These are phyloP conservation scores for Lasiodiplodia sp. DNA, from an alignment of 2,329 filamentous ascomycete genomes.

Conservation along the genomic window DNA sequence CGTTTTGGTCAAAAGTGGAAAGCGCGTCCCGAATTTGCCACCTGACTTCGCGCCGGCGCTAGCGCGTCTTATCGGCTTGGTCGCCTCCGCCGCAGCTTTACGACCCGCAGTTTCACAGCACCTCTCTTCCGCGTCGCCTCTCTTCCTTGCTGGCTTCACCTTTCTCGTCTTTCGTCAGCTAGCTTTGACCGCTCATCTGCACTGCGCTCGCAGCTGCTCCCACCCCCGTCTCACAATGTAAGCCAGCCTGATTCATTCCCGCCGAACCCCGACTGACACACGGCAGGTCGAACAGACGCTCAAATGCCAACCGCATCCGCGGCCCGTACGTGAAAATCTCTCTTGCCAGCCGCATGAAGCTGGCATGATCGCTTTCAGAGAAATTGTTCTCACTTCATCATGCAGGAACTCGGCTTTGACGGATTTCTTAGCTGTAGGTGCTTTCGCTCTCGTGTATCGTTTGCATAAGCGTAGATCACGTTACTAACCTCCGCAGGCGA, in stretches of 20 bases:
- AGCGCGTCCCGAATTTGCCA: slow-evolving; percentile 25
- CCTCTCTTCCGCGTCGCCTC: background rate
- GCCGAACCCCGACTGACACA: slow-evolving; percentile 3
- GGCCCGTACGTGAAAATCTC: slow-evolving; percentile 57
- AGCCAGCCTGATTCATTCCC: background rate
- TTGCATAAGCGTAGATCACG: background rate
- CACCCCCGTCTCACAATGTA: slow-evolving; percentile 3
- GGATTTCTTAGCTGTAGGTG: slow-evolving; percentile 69
- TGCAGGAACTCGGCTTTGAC: slow-evolving; percentile 68
- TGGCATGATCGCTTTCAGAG: background rate
- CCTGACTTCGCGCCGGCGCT: slow-evolving; percentile 29
- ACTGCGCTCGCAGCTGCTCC: background rate
- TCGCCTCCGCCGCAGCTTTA: slow-evolving; percentile 15
- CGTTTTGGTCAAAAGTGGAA: background rate
- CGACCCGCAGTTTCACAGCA: slow-evolving; percentile 16
- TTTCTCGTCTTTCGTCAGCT: background rate
- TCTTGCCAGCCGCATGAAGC: background rate
- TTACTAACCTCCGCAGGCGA: slow-evolving; percentile 56
- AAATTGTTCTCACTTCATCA: background rate
- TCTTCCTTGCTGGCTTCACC: background rate
- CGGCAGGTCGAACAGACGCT: slow-evolving; percentile 38
- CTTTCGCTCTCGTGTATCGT: background rate
- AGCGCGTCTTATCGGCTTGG: slow-evolving; percentile 19
- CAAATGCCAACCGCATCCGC: slow-evolving; percentile 57
- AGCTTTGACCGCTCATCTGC: background rate